Evolutionary conservation across 2,329 filamentous ascomycete genomes (phyloP), one percentile per base, ranked within the genome.

Genomic region (Canariomyces notabilis): DNA sequence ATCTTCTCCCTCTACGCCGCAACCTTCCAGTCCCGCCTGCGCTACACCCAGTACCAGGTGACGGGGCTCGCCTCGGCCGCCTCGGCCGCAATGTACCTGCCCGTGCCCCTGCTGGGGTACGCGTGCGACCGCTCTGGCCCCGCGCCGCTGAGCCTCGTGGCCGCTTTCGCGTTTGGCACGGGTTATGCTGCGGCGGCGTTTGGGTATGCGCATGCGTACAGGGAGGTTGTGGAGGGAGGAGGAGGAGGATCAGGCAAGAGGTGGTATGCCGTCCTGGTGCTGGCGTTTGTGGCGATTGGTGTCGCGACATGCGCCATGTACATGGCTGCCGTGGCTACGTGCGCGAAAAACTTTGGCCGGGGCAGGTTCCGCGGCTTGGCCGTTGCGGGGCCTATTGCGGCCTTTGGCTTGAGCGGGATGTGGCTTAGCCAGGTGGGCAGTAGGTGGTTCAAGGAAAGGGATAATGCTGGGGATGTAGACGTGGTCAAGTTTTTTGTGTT

Each of bases 291-390:
- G 37, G 77, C 79, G 42, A 82, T 98, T 48, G 93, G 93, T 2
- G 77, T 84, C 52, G 91, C 82, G 5, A 96, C 91, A 0, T 87
- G 86, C 54, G 81, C 80, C 64, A 89, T 97, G 81, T 98, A 97
- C 65, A 75, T 97, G 46, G 79, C 83, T 41, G 85, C 89, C 2
- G 85, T 98, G n/a, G 91, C 91, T 6, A 95, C 91, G 0, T 95
- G 89, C 61, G 93, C 93, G 29, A 98, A 98, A 80, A 98, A 97
- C 69, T 98, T 97, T 68, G 90, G 90, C 39, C 82, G 85, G 50
- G 89, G 89, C 4, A 87, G 84, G 60, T 84, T 94, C 60, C 85
- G 91, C 59, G 93, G 93, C 0, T 70, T 98, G 41, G 91, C 94
- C 50, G 75, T 98, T 45, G 90, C 91, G 1, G 76, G 88, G 49